Conservation (phyloP, 257 asterid species). For the Haberlea rhodopensis region DNA sequence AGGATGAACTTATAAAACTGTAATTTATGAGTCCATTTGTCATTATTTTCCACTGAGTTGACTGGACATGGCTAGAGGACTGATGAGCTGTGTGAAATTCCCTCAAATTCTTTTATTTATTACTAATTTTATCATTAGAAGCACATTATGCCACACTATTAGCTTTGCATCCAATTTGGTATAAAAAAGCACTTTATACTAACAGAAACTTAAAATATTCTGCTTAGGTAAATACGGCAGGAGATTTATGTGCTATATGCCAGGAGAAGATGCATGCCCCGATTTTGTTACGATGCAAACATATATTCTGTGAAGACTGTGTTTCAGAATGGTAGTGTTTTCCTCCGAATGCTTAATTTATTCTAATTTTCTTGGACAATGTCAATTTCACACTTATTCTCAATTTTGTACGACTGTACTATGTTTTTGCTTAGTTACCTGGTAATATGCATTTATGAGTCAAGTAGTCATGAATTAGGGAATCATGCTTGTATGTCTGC, state of each 20-base stretch:
- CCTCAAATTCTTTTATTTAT: neutral
- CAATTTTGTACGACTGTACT: neutral
- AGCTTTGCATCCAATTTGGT: too few species aligned
- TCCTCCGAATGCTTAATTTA: slow-evolving; percentile 12
- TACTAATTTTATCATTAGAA: neutral
- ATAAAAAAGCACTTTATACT: slow-evolving; percentile 5
- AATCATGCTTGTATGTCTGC: neutral
- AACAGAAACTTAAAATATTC: slow-evolving; percentile 23
- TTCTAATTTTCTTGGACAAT: neutral
- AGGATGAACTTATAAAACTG: neutral
- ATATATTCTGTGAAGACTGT: slow-evolving; percentile 76
- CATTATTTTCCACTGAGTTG: neutral
- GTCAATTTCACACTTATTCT: neutral
- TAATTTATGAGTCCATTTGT: neutral
- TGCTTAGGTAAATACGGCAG: slow-evolving; percentile 54
- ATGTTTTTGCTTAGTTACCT: neutral
- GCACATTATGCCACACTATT: too few species aligned
- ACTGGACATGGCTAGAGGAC: neutral
- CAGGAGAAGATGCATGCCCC: slow-evolving; percentile 76
- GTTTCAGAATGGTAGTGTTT: slow-evolving; percentile 54
- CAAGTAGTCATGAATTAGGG: neutral
- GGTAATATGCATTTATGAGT: neutral
- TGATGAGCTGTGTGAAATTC: neutral
- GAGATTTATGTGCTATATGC: slow-evolving; percentile 71
- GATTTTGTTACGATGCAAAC: slow-evolving; percentile 59